These are phyloP conservation scores for Rhizopus sp. DNA, from an alignment of 371 early-diverging fungal species.

Conservation along the genomic window DNA sequence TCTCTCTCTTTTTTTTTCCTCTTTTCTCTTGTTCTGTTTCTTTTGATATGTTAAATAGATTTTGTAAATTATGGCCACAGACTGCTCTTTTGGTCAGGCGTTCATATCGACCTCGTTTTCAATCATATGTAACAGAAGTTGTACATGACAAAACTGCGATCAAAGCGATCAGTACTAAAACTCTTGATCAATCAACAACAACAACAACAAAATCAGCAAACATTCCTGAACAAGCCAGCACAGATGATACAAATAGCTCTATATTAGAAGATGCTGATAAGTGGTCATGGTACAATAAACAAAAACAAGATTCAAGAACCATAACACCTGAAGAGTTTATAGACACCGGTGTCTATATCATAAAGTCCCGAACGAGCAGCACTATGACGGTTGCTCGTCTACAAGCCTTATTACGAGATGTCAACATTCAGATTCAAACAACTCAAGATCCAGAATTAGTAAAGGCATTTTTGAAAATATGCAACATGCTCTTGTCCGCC, in stretches of 20 bases:
- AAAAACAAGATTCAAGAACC: neutral
- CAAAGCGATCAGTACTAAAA: neutral
- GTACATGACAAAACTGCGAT: neutral
- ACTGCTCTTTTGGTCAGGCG: neutral
- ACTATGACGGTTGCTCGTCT: slow-evolving; percentile 8
- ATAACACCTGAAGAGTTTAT: slow-evolving; percentile 1
- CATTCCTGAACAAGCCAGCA: neutral
- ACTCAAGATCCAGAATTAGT: neutral
- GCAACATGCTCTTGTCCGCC: slow-evolving; percentile 42
- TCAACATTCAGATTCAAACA: slow-evolving; percentile 16
- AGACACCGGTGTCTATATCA: neutral
- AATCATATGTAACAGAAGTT: neutral
- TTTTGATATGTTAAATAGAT: neutral
- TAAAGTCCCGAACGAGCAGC: neutral
- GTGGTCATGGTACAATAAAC: neutral
- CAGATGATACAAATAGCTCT: neutral
- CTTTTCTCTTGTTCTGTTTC: neutral
- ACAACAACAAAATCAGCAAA: neutral
- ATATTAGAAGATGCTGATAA: no score
- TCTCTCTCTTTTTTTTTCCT: neutral
- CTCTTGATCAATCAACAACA: neutral
- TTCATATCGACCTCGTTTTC: neutral
- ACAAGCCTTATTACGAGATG: slow-evolving; percentile 28
- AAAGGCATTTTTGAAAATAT: slow-evolving; percentile 25
- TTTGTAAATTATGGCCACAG: neutral